These are phyloP conservation scores for Pseudodiploospora longispora DNA, from an alignment of 2,329 filamentous ascomycete species.

Conservation along the genomic window DNA sequence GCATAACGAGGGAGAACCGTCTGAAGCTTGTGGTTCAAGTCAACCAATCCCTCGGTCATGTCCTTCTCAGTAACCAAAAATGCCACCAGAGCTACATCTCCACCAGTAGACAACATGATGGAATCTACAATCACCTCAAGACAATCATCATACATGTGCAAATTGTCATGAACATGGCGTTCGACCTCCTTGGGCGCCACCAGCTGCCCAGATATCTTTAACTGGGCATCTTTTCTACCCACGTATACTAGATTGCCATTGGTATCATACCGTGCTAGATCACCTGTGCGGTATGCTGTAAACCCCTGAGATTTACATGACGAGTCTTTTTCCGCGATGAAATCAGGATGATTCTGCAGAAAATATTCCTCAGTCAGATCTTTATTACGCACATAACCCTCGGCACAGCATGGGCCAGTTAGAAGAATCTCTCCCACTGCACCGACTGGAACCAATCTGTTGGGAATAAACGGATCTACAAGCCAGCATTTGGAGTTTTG, in stretches of 20 bases:
- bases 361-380: not conserved
- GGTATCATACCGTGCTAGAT: conserved; percentile 5
- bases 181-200: conserved; percentile 3
- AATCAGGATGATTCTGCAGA: not conserved
- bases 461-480: not conserved
- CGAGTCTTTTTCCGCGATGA: not conserved
- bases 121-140: conserved; percentile 4
- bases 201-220: conserved; percentile 4
- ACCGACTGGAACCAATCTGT: conserved; percentile 3
- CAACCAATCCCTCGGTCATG: not conserved
- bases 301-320: not conserved
- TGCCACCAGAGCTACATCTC: no score
- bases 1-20: conserved; percentile 1
- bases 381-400: conserved; percentile 4
- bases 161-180: not conserved
- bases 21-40: conserved; percentile 1
- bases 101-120: not conserved
- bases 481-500: conserved; percentile 2
- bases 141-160: not conserved
- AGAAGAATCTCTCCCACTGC: conserved; percentile 4
- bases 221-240: conserved; percentile 3
- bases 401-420: conserved; percentile 1
- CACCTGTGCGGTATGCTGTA: conserved; percentile 3
- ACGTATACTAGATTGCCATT: conserved; percentile 2
- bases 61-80: not conserved